Evolutionary conservation across 441 rosid species (phyloP).

Genomic region (Mallotus repandus): DNA sequence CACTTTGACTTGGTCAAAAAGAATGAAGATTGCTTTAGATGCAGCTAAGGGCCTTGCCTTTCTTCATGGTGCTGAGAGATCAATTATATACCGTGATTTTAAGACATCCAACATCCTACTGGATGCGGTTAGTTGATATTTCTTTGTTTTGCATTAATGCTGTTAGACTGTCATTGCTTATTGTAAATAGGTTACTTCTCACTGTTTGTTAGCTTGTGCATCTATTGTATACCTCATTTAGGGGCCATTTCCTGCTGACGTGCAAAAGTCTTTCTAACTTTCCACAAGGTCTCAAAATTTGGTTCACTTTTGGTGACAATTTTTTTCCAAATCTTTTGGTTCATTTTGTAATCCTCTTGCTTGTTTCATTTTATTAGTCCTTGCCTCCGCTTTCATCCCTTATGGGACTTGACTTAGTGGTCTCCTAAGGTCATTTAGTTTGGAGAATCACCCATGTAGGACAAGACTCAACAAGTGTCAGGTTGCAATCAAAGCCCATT

Average conservation of each 20-base stretch:
- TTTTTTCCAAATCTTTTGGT: neutral
- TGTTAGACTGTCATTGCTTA: neutral
- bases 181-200: neutral
- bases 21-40: constrained; percentile 91
- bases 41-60: constrained; percentile 95
- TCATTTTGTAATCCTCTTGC: neutral
- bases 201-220: neutral
- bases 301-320: neutral
- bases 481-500: neutral
- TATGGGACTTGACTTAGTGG: neutral
- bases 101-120: constrained; percentile 97
- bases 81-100: constrained; percentile 93
- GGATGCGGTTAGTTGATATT: constrained; percentile 54
- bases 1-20: constrained; percentile 82
- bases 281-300: neutral
- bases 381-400: neutral
- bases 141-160: constrained; percentile 11
- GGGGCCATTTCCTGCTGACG: constrained; percentile 4
- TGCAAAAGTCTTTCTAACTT: neutral
- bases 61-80: constrained; percentile 92
- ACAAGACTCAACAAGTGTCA: too few species aligned
- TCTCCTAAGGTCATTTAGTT: neutral
- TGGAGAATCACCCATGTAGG: neutral
- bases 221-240: neutral
- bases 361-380: neutral